A percentile compares a stretch with the other conserved stretches of the same genome.
Evolutionary conservation across 805 yeast genomes (phyloP).

Genomic region (Teunomyces aglyptinius): DNA sequence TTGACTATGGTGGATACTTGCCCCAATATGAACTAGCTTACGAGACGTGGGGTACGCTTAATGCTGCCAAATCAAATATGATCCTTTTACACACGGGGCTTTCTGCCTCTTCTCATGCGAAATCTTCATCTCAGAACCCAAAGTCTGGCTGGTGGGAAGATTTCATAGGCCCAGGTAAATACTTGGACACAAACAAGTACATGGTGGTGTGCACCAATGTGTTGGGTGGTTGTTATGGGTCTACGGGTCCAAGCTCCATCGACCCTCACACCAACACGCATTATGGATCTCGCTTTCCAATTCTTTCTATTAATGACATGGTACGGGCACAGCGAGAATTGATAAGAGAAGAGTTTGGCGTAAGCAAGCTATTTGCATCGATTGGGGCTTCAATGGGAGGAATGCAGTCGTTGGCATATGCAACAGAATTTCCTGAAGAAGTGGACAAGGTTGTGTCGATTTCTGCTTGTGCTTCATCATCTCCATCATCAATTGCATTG

Average conservation of each 20-base stretch:
- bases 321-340: constrained; percentile 81
- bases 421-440: constrained; percentile 73
- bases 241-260: constrained; percentile 84
- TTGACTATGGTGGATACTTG: constrained; percentile 80
- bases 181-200: constrained; percentile 77
- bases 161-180: constrained; percentile 81
- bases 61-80: constrained; percentile 63
- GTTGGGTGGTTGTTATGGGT: constrained; percentile 92
- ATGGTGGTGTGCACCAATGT: constrained; percentile 89
- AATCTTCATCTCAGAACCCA: constrained; percentile 66
- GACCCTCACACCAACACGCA: constrained; percentile 66
- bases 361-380: constrained; percentile 65
- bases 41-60: constrained; percentile 86
- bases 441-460: constrained; percentile 76
- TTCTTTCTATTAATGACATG: constrained; percentile 84
- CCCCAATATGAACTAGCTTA: constrained; percentile 82
- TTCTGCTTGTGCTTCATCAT: constrained; percentile 91
- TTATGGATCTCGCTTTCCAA: constrained; percentile 87
- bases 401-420: constrained; percentile 92
- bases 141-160: constrained; percentile 95
- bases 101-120: constrained; percentile 92
- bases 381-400: constrained; percentile 98
- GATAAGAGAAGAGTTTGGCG: constrained; percentile 60
- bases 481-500: constrained; percentile 91
- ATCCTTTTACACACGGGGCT: constrained; percentile 85